These are phyloP conservation scores for Ogataea hybrid DNA, from an alignment of 1,139 yeast genomes.

Conservation along the genomic window DNA sequence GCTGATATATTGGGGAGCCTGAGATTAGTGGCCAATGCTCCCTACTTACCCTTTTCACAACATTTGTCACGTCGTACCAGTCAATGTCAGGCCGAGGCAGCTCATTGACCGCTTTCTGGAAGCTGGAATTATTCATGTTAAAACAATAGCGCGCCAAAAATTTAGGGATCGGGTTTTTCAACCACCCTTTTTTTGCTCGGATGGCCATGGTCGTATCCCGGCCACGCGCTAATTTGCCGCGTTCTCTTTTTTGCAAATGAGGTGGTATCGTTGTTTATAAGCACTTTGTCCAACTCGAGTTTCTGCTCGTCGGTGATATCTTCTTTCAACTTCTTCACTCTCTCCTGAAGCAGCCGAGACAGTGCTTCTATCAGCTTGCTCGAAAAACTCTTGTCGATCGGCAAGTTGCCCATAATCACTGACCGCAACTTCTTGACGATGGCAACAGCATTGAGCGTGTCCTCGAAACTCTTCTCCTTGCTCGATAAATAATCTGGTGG, in stretches of 20 bases:
- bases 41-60: slow-evolving; percentile 24
- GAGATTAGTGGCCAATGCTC: not conserved
- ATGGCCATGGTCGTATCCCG: slow-evolving; percentile 66
- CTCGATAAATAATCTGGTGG: slow-evolving; percentile 40
- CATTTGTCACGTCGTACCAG: slow-evolving; percentile 28
- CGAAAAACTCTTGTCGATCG: slow-evolving; percentile 56
- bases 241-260: slow-evolving; percentile 15
- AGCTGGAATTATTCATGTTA: slow-evolving; percentile 2
- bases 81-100: slow-evolving; percentile 25
- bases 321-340: slow-evolving; percentile 27
- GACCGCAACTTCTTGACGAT: slow-evolving; percentile 38
- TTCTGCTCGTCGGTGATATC: slow-evolving; percentile 24
- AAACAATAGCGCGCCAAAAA: slow-evolving; percentile 2
- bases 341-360: slow-evolving; percentile 44
- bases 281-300: slow-evolving; percentile 18
- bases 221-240: slow-evolving; percentile 56
- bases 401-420: slow-evolving; percentile 44
- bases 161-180: slow-evolving; percentile 3
- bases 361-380: slow-evolving; percentile 45
- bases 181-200: slow-evolving; percentile 35
- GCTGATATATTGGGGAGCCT: slow-evolving; percentile 35
- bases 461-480: slow-evolving; percentile 20
- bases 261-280: slow-evolving; percentile 17
- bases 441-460: slow-evolving; percentile 25
- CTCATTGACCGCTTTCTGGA: slow-evolving; percentile 16